These are phyloP conservation scores for Oryza glaberrima DNA, from an alignment of 176 grass and related monocot genomes.

Conservation along the genomic window DNA sequence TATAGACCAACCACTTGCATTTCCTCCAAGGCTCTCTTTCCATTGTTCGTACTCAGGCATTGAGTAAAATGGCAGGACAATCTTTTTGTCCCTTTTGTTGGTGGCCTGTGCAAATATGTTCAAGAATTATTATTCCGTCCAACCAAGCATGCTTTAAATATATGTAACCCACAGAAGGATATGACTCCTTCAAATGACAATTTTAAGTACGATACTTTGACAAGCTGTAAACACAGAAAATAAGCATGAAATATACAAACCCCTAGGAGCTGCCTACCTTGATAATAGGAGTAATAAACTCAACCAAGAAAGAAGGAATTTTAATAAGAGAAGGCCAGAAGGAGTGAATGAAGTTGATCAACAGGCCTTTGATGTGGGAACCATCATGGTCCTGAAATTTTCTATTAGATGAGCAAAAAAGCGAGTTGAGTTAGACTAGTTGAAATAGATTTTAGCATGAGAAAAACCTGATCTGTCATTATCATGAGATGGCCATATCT, in stretches of 20 bases:
- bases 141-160: background rate
- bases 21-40: slow-evolving; percentile 64
- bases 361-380: slow-evolving; percentile 88
- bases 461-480: slow-evolving; percentile 94
- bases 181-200: background rate
- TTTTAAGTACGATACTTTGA: background rate
- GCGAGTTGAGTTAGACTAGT: background rate
- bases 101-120: slow-evolving; percentile 58
- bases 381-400: slow-evolving; percentile 79
- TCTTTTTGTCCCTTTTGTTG: slow-evolving; percentile 40
- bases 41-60: slow-evolving; percentile 94
- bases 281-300: slow-evolving; percentile 91
- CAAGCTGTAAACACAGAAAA: background rate
- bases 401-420: slow-evolving; percentile 2
- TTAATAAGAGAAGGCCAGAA: slow-evolving; percentile 92
- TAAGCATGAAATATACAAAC: background rate
- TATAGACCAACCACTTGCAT: slow-evolving; percentile 66
- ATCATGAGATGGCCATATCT: slow-evolving; percentile 99
- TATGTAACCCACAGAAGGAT: background rate
- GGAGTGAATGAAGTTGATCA: slow-evolving; percentile 88
- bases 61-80: slow-evolving; percentile 65
- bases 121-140: background rate
- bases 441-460: slow-evolving; percentile 10
- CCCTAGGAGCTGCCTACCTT: slow-evolving; percentile 47
- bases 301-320: slow-evolving; percentile 80